phyloP scores from a whole-genome alignment of 139 green algal genomes.

The Chlamydomonas asymmetrica region DNA sequence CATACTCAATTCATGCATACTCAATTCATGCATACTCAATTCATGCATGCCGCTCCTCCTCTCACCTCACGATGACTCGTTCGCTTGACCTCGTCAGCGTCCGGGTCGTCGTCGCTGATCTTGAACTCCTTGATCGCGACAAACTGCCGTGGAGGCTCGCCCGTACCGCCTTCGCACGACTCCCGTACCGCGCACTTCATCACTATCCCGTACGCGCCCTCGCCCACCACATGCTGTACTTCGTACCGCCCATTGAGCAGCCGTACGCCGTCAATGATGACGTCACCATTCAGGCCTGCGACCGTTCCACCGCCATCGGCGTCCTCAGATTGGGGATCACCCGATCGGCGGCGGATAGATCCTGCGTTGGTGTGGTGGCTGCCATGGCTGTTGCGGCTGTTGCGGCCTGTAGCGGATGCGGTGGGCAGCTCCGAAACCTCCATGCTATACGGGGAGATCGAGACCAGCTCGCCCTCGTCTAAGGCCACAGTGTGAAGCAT shows the following conservation, averaged over 20 bases:
- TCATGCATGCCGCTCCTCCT: constrained; percentile 41
- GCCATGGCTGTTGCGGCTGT: too few species aligned
- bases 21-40: constrained; percentile 30
- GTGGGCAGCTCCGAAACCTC: too few species aligned
- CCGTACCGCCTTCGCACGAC: constrained; percentile 29
- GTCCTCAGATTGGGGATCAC: too few species aligned
- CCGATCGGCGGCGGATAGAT: too few species aligned
- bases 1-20: neutral
- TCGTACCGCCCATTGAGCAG: constrained; percentile 48
- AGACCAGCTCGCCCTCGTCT: constrained; percentile 28
- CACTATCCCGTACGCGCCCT: constrained; percentile 87
- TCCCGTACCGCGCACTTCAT: constrained; percentile 70
- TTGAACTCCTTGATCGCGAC: constrained; percentile 94
- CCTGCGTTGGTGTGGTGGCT: too few species aligned
- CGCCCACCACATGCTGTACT: constrained; percentile 67
- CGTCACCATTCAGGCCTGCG: too few species aligned
- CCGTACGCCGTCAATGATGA: constrained; percentile 44
- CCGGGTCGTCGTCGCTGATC: constrained; percentile 57
- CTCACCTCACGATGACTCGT: constrained; percentile 49
- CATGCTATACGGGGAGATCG: constrained; percentile 11
- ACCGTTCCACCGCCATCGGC: too few species aligned
- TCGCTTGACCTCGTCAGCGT: constrained; percentile 63
- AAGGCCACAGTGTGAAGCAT: too few species aligned
- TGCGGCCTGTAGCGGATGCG: too few species aligned
- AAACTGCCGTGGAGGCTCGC: constrained; percentile 27